Percentiles rank a stretch among this genome's conserved stretches.
These are phyloP conservation scores for Suhomyces guaymorum DNA, from an alignment of 1,139 yeast genomes.

Conservation along the genomic window DNA sequence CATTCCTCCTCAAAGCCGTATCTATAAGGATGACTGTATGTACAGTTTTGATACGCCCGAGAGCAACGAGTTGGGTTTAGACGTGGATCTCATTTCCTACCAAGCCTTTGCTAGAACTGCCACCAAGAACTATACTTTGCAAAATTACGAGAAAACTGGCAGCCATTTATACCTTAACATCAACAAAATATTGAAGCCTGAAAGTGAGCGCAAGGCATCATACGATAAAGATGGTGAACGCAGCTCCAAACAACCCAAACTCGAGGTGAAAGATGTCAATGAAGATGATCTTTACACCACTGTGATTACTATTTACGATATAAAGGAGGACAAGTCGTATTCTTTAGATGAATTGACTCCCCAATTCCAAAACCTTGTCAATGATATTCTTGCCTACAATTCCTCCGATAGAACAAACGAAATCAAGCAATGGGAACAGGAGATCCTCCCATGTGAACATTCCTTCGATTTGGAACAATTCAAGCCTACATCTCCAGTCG, in stretches of 20 bases:
- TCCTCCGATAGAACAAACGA: constrained; percentile 71
- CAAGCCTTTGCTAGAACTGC: constrained; percentile 58
- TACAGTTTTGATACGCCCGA: constrained; percentile 76
- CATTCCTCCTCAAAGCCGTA: constrained; percentile 28
- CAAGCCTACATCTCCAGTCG: constrained; percentile 23
- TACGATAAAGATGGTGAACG: constrained; percentile 33
- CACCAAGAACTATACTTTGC: constrained; percentile 50
- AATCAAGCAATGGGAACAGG: constrained; percentile 90
- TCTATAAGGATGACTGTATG: constrained; percentile 83
- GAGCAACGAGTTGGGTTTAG: constrained; percentile 59
- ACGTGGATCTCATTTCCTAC: constrained; percentile 69
- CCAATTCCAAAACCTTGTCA: constrained; percentile 34
- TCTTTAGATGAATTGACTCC: constrained; percentile 25
- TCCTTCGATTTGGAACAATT: constrained; percentile 53
- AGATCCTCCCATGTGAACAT: constrained; percentile 78
- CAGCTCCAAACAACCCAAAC: constrained; percentile 61
- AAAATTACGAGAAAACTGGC: constrained; percentile 51
- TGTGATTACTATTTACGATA: constrained; percentile 46
- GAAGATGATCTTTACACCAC: constrained; percentile 72
- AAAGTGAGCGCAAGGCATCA: constrained; percentile 22
- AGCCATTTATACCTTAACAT: constrained; percentile 62
- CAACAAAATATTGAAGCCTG: constrained; percentile 46
- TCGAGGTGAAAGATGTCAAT: constrained; percentile 68
- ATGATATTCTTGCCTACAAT: constrained; percentile 58
- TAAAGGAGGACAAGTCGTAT: constrained; percentile 25